Percentiles rank a stretch among this genome's conserved stretches.
phyloP scores from a whole-genome alignment of 495 filamentous ascomycete genomes.

The Aspergillus indologenus region DNA sequence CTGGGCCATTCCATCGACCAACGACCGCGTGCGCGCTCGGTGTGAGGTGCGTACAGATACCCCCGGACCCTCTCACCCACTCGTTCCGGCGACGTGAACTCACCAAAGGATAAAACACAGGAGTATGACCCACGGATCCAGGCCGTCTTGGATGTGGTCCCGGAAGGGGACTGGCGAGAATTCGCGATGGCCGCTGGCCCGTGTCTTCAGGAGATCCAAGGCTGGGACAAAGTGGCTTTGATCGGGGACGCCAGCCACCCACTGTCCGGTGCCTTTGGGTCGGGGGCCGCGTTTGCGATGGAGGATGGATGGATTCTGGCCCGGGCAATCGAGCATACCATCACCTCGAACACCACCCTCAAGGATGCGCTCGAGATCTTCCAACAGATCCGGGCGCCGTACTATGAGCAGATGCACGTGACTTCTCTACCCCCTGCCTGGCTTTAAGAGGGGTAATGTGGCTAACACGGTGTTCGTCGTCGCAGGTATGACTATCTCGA shows the following conservation, averaged over 20 bases:
- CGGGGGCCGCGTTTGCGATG: conserved; percentile 50
- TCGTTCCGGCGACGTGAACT: too few species aligned
- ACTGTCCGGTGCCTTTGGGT: conserved; percentile 46
- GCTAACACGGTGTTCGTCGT: too few species aligned
- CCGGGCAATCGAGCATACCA: conserved; percentile 34
- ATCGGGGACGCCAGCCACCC: conserved; percentile 51
- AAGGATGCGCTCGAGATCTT: conserved; percentile 40
- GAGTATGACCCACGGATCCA: too few species aligned
- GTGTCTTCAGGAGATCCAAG: conserved; percentile 32
- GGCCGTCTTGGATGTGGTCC: too few species aligned
- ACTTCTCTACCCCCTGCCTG: too few species aligned
- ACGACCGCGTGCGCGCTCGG: conserved; percentile 22
- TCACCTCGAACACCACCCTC: conserved; percentile 16
- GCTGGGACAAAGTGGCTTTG: conserved; percentile 45
- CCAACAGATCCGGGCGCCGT: conserved; percentile 41
- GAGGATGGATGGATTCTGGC: conserved; percentile 50
- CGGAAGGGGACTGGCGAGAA: too few species aligned
- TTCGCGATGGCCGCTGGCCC: too few species aligned
- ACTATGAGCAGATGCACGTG: conserved; percentile 28
- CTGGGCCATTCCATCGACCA: conserved; percentile 47
- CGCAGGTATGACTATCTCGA: too few species aligned
- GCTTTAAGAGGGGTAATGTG: too few species aligned
- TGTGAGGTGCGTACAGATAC: too few species aligned
- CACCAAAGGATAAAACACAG: too few species aligned
- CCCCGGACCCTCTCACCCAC: too few species aligned